phyloP scores from a whole-genome alignment of 345 rosid species.

The Mallotus nudiflorus region DNA sequence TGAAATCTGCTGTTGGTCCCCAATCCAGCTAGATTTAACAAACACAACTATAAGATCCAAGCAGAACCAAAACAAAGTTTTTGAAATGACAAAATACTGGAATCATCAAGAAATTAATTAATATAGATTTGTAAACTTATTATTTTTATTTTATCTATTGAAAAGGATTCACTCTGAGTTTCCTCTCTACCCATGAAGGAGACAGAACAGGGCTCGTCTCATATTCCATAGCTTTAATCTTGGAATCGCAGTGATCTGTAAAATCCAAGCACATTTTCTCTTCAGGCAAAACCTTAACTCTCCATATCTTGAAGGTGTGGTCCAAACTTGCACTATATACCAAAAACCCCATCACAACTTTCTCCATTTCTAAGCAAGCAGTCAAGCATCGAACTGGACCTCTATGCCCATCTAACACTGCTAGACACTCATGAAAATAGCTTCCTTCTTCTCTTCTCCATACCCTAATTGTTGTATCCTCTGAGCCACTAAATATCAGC shows the following conservation, averaged over 20 bases:
- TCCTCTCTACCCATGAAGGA: constrained; percentile 58
- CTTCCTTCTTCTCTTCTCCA: constrained; percentile 62
- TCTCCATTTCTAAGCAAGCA: constrained; percentile 46
- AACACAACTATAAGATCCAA: too few species aligned
- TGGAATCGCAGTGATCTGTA: constrained; percentile 19
- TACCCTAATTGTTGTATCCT: constrained; percentile 55
- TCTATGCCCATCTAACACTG: constrained; percentile 48
- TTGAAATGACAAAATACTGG: neutral
- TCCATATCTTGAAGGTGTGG: constrained; percentile 53
- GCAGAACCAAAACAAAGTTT: neutral
- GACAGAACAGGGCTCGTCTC: constrained; percentile 54
- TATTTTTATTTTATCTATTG: constrained; percentile 8
- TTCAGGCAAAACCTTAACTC: constrained; percentile 47
- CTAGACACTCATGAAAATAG: constrained; percentile 51
- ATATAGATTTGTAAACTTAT: too few species aligned
- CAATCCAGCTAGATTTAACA: too few species aligned
- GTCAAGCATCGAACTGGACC: constrained; percentile 51
- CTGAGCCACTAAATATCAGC: constrained; percentile 51
- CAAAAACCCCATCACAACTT: constrained; percentile 47
- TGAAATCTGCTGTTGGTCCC: too few species aligned
- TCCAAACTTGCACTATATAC: constrained; percentile 57
- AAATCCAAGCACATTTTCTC: constrained; percentile 27
- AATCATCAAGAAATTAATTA: too few species aligned
- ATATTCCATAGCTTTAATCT: constrained; percentile 24
- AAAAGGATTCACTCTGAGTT: constrained; percentile 33